phyloP scores from a whole-genome alignment of 768 basidiomycete genomes.

The Tulasnella calospora region DNA sequence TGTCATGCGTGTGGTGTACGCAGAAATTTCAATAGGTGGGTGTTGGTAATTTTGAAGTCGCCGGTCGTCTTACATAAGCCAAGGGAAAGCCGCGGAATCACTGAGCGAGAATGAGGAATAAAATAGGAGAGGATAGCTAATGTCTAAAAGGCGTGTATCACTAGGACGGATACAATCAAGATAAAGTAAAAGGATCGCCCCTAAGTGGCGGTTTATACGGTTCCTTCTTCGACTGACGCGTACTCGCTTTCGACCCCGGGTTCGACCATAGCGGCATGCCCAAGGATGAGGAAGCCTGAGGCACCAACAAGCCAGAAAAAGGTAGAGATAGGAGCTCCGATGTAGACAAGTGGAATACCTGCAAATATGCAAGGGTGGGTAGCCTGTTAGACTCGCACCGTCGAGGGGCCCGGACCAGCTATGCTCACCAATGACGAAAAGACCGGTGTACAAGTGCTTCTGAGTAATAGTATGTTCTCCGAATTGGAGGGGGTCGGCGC shows the following conservation, averaged over 20 bases:
- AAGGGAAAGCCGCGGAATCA: not conserved
- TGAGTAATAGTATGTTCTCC: constrained; percentile 80
- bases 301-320: constrained; percentile 95
- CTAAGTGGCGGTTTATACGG: constrained; percentile 37
- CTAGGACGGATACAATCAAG: not conserved
- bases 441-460: constrained; percentile 77
- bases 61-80: not conserved
- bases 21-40: not conserved
- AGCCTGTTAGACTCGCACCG: not conserved
- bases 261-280: constrained; percentile 83
- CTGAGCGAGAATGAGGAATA: not conserved
- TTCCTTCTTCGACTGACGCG: constrained; percentile 64
- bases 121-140: not conserved
- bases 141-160: constrained; percentile 2
- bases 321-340: constrained; percentile 43
- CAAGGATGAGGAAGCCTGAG: constrained; percentile 75
- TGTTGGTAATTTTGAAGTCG: not conserved
- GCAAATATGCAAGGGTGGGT: not conserved
- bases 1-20: not conserved
- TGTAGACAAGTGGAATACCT: not conserved
- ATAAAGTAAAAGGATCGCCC: not conserved
- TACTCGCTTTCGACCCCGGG: constrained; percentile 96
- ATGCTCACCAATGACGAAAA: constrained; percentile 90
- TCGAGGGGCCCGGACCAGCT: not conserved
- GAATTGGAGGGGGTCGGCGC: constrained; percentile 82